Percentiles rank a stretch among this genome's conserved stretches.
phyloP scores from a whole-genome alignment of 2,329 filamentous ascomycete species.

The Cladobotryum mycophilum region DNA sequence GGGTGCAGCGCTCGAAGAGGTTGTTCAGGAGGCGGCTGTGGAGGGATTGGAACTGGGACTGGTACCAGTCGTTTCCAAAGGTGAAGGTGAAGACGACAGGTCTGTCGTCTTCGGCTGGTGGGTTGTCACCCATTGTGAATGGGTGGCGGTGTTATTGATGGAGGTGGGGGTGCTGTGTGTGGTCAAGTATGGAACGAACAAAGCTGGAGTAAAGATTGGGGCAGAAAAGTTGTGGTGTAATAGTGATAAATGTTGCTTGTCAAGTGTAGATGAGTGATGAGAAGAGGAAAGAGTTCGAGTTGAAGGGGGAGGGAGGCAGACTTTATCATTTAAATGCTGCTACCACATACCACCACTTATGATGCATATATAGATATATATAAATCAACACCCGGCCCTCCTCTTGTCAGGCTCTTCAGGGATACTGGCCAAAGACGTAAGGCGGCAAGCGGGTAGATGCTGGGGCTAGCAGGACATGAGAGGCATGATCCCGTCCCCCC shows the following conservation, averaged over 20 bases:
- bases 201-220: no score
- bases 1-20: constrained; percentile 7
- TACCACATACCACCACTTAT: no score
- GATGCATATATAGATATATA: background rate
- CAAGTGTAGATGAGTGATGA: background rate
- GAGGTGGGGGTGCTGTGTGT: background rate
- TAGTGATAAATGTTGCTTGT: background rate
- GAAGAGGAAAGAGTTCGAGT: background rate
- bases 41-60: constrained; percentile 3
- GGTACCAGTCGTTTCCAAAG: background rate
- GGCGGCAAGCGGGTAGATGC: background rate
- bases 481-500: background rate
- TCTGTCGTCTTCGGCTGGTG: background rate
- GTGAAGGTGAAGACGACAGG: constrained; percentile 8
- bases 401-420: background rate
- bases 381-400: background rate
- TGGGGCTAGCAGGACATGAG: background rate
- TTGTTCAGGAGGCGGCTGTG: constrained; percentile 7
- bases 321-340: no score
- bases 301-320: no score
- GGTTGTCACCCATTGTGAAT: background rate
- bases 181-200: no score
- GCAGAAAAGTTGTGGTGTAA: no score
- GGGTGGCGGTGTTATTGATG: no score
- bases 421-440: background rate